Evolutionary conservation across 371 early-diverging fungal species (phyloP).

Genomic region (Gilbertella persicaria): DNA sequence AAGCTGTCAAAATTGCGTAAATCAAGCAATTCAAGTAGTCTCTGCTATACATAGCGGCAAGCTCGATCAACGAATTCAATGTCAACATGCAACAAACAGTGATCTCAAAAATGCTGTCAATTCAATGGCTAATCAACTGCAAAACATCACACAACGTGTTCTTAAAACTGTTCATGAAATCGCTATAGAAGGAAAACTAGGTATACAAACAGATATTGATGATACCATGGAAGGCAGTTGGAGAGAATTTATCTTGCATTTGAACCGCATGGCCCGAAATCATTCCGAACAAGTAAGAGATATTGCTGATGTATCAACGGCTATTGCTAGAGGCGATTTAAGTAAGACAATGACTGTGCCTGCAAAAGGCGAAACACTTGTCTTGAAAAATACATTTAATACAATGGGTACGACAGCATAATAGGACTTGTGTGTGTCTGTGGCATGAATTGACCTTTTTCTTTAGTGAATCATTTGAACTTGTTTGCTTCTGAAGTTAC

Average conservation of each 20-base stretch:
- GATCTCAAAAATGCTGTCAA: slow-evolving; percentile 63
- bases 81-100: slow-evolving; percentile 38
- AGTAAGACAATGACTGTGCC: slow-evolving; percentile 58
- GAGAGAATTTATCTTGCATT: slow-evolving; percentile 67
- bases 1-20: slow-evolving; percentile 39
- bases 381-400: slow-evolving; percentile 73
- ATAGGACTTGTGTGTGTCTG: no score
- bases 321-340: slow-evolving; percentile 71
- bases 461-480: slow-evolving; percentile 48
- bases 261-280: slow-evolving; percentile 67
- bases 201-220: slow-evolving; percentile 56
- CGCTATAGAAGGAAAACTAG: slow-evolving; percentile 66
- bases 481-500: slow-evolving; percentile 57
- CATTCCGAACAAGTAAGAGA: slow-evolving; percentile 70
- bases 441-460: no score
- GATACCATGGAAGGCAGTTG: slow-evolving; percentile 62
- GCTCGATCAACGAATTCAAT: slow-evolving; percentile 49
- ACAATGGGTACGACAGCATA: slow-evolving; percentile 60
- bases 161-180: slow-evolving; percentile 62
- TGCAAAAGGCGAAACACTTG: slow-evolving; percentile 62
- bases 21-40: slow-evolving; percentile 50
- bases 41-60: slow-evolving; percentile 54
- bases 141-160: slow-evolving; percentile 56
- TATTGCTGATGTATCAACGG: slow-evolving; percentile 66
- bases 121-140: slow-evolving; percentile 63